Conservation (phyloP, 257 asterid species). For the Solanum arcanum region DNA sequence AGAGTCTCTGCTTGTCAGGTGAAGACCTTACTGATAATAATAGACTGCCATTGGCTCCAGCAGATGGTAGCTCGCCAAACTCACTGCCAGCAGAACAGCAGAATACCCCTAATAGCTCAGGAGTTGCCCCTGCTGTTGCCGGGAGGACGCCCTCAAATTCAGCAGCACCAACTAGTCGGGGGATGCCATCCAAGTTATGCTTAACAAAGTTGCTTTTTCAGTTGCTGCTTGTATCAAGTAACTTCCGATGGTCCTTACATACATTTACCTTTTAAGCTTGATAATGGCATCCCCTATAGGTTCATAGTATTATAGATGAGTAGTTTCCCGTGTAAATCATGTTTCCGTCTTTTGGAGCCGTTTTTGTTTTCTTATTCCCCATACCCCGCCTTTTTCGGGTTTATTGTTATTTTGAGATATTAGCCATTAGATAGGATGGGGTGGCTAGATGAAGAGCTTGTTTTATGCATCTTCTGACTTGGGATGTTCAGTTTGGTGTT, state of each 20-base stretch:
- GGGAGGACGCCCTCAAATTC: constrained; percentile 53
- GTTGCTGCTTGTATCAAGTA: constrained; percentile 21
- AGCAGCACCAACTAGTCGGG: constrained; percentile 12
- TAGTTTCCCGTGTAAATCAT: not conserved
- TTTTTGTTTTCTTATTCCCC: not conserved
- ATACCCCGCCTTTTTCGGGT: not conserved
- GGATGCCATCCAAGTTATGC: constrained; percentile 3
- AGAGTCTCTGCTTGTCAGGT: constrained; percentile 25
- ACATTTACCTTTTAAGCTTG: not conserved
- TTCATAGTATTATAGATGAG: not conserved
- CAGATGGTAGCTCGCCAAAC: constrained; percentile 40
- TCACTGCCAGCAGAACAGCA: constrained; percentile 71
- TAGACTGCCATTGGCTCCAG: constrained; percentile 29
- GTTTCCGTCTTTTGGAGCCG: not conserved
- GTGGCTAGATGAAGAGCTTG: not conserved
- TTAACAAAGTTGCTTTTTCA: constrained; percentile 18
- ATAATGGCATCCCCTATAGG: not conserved
- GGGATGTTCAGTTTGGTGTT: not conserved
- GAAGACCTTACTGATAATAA: constrained; percentile 32
- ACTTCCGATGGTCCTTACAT: not conserved
- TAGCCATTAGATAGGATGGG: not conserved
- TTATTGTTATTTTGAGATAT: not conserved
- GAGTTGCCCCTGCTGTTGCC: constrained; percentile 62
- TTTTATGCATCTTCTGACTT: not conserved
- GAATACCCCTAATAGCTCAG: constrained; percentile 39